Conservation (phyloP, 2,329 filamentous ascomycete species). For the Nannizziopsis arthrosporioides region DNA sequence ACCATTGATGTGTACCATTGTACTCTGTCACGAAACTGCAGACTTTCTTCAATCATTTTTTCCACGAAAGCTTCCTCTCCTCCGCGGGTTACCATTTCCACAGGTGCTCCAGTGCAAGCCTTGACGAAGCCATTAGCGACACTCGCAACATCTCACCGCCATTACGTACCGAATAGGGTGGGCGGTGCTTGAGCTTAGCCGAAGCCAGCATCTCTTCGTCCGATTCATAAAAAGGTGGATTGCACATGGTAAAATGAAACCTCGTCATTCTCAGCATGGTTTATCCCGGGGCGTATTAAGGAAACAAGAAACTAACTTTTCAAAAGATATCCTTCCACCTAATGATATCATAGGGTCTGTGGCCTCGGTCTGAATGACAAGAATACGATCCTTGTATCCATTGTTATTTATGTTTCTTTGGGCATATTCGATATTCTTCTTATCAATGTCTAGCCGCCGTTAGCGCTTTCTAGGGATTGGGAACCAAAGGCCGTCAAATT, state of each 20-base stretch:
- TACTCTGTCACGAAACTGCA: conserved; percentile 48
- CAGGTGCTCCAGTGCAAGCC: conserved; percentile 58
- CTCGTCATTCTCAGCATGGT: conserved; percentile 19
- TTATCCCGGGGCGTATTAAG: not conserved
- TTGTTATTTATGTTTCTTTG: conserved; percentile 57
- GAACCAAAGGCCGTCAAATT: not conserved
- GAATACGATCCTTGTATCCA: conserved; percentile 51
- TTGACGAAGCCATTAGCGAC: conserved; percentile 12
- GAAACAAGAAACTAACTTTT: conserved; percentile 16
- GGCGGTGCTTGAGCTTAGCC: conserved; percentile 53
- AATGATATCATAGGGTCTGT: conserved; percentile 53
- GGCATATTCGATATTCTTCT: conserved; percentile 55
- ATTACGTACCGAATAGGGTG: conserved; percentile 54
- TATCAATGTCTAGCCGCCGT: conserved; percentile 58
- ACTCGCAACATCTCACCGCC: not conserved
- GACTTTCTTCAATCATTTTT: conserved; percentile 59
- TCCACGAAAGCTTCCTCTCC: conserved; percentile 67
- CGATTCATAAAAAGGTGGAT: conserved; percentile 87
- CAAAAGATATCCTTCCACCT: conserved; percentile 30
- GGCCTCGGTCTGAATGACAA: conserved; percentile 45
- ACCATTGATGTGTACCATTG: conserved; percentile 90
- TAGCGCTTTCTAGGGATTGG: too few relatives aligned
- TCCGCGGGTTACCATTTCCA: conserved; percentile 75
- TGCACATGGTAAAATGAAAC: conserved; percentile 81
- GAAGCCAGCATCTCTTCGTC: conserved; percentile 54